Base-by-base conservation (phyloP, 2,329 filamentous ascomycete species). In the Hymenoscyphus salicellus region DNA sequence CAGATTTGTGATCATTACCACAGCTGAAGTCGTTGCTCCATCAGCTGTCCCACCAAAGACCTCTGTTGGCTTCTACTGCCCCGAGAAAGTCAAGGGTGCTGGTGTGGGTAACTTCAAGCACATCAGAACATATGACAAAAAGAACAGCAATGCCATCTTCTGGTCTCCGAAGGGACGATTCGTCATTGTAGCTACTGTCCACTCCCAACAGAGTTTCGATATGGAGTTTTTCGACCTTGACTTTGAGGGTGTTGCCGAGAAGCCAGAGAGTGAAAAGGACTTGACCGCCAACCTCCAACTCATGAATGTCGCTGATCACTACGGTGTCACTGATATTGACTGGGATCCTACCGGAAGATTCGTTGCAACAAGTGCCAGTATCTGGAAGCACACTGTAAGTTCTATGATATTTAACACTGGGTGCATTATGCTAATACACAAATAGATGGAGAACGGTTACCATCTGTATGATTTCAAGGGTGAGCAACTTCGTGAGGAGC, bases 141-240 rank as follows among this genome's bases (percentile, higher is more conserved):
- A 98, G 88, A 98, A 96, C 81, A 97, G 91, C 86, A 99, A 99
- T 76, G 93, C 92, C 70, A 99, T 99, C 75, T 98, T 98, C 87
- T 99, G 95, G 95, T 96, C 93, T 23, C 95, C 95, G 28, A 92
- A 89, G 78, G 95, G 95, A 62, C 89, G 95, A 58, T 99, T 99
- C 75, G 94, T 98, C 43, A 89, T 98, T 57, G 88, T 99, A 63
- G 95, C 93, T 62, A 96, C 95, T 11, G 92, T 99, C 61, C 88
- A 91, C 79, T 97, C 93, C 74, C 89, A 93, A 76, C 92, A 97
- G 79, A 94, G 89, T 80, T 96, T 92, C 69, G 95, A 99, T 69
- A 87, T 99, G 66, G 95, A 99, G 77, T 99, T 99, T 82, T 98
- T 89, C 83, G 95, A 99, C 76, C 85, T 98, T 71, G 95, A 98